Evolutionary conservation across 192 early-diverging fungal species (phyloP).

Genomic region (Coemansia sp.): DNA sequence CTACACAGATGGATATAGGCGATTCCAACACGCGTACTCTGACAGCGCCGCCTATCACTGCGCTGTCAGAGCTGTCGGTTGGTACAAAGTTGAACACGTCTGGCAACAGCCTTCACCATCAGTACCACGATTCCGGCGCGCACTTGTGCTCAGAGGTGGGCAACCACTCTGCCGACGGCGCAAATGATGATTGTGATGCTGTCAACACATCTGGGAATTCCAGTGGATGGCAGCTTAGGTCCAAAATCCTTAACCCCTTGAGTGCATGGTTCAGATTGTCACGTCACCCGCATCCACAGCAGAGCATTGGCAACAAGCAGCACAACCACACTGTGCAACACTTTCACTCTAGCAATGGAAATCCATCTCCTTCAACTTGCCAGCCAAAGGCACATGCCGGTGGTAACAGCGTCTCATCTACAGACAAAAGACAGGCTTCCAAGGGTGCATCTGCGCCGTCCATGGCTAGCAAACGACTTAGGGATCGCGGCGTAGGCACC

Average conservation of each 20-base stretch:
- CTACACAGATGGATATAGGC: too few species aligned
- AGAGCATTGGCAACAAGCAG: constrained; percentile 3
- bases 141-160: neutral
- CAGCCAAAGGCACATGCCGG: neutral
- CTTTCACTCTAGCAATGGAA: neutral
- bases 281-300: constrained; percentile 24
- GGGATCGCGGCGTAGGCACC: constrained; percentile 3
- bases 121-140: neutral
- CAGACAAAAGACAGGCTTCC: neutral
- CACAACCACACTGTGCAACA: neutral
- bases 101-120: too few species aligned
- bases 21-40: constrained; percentile 3
- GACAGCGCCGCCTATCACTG: constrained; percentile 19
- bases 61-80: constrained; percentile 19
- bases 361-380: too few species aligned
- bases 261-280: constrained; percentile 53
- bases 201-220: constrained; percentile 2
- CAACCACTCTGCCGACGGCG: neutral
- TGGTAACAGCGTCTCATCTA: neutral
- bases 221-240: constrained; percentile 47
- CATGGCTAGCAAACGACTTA: neutral
- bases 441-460: constrained; percentile 6
- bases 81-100: neutral
- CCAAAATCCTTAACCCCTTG: constrained; percentile 43
- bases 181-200: neutral